Evolutionary conservation across 257 asterid species (phyloP).

Genomic region (Solanum ahanhuiri): DNA sequence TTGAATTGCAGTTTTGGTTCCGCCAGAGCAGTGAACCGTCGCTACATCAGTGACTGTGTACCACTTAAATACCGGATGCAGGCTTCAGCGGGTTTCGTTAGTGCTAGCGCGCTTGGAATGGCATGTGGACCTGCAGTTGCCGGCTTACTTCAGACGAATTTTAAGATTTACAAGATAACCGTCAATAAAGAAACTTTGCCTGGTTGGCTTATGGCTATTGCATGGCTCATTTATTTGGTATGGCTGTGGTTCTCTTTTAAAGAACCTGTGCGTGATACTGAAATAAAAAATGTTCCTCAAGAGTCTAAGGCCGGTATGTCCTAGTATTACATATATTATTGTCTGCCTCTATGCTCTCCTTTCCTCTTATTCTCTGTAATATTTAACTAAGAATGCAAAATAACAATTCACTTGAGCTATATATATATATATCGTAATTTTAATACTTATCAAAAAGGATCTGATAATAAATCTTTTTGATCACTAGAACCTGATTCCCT

Average conservation of each 20-base stretch:
- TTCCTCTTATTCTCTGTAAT: background rate
- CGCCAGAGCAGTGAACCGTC: constrained; percentile 93
- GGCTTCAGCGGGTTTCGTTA: constrained; percentile 97
- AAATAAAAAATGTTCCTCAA: constrained; percentile 20
- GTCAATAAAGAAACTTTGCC: constrained; percentile 82
- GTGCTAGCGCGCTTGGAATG: constrained; percentile 99
- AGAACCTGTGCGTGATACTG: constrained; percentile 58
- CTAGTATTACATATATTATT: background rate
- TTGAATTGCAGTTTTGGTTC: constrained; percentile 76
- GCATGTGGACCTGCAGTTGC: constrained; percentile 99
- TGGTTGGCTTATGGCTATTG: constrained; percentile 93
- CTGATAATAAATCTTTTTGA: background rate
- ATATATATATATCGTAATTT: background rate
- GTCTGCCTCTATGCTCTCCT: background rate
- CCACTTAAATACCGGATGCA: constrained; percentile 87
- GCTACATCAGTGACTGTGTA: constrained; percentile 93
- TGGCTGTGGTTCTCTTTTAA: constrained; percentile 81
- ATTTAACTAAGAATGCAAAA: background rate
- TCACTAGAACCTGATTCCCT: constrained; percentile 26
- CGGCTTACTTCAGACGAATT: constrained; percentile 70
- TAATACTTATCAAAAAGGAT: background rate
- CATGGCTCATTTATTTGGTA: constrained; percentile 61
- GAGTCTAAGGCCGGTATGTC: constrained; percentile 25
- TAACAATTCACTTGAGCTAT: background rate
- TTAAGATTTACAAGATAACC: constrained; percentile 55